Percentiles rank a stretch among this genome's conserved stretches.
phyloP scores from a whole-genome alignment of 352 stramenopile genomes.

The Phytophthora europaea region DNA sequence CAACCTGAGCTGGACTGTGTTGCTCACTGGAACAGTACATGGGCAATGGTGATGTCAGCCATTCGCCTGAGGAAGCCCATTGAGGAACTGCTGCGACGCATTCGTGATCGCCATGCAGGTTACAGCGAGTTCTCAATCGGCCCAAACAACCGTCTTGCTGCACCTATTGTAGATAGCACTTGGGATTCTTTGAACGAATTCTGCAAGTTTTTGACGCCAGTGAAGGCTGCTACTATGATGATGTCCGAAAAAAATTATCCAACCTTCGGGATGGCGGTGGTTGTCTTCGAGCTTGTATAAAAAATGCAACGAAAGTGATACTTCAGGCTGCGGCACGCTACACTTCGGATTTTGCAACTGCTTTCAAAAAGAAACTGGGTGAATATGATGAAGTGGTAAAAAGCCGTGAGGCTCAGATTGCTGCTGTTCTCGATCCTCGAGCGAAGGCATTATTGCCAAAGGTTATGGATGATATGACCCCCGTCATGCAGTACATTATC shows the following conservation, averaged over 20 bases:
- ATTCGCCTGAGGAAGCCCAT: slow-evolving; percentile 5
- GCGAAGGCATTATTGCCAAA: slow-evolving; percentile 5
- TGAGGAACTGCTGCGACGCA: slow-evolving; percentile 15
- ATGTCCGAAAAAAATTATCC: slow-evolving; percentile 17
- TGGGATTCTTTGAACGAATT: slow-evolving; percentile 3
- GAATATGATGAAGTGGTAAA: slow-evolving; percentile 6
- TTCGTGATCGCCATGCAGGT: slow-evolving; percentile 6
- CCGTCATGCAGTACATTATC: slow-evolving; percentile 8
- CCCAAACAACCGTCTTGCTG: slow-evolving; percentile 5
- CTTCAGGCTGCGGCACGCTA: neutral
- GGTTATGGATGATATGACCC: slow-evolving; percentile 6
- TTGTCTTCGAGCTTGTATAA: slow-evolving; percentile 8
- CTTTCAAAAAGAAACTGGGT: slow-evolving; percentile 22
- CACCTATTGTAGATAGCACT: neutral
- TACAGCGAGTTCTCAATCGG: slow-evolving; percentile 14
- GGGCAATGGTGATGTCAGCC: slow-evolving; percentile 6
- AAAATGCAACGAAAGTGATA: neutral
- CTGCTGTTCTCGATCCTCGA: slow-evolving; percentile 19
- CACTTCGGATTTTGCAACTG: slow-evolving; percentile 11
- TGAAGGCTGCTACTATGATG: slow-evolving; percentile 25
- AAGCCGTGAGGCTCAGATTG: slow-evolving; percentile 19
- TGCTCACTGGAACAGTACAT: slow-evolving; percentile 21
- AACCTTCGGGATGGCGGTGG: slow-evolving; percentile 21
- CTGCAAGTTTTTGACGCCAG: slow-evolving; percentile 18
- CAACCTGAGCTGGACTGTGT: slow-evolving; percentile 11